Conservation (phyloP, 306 rosid genomes). For the Heteromeles arbutifolia region DNA sequence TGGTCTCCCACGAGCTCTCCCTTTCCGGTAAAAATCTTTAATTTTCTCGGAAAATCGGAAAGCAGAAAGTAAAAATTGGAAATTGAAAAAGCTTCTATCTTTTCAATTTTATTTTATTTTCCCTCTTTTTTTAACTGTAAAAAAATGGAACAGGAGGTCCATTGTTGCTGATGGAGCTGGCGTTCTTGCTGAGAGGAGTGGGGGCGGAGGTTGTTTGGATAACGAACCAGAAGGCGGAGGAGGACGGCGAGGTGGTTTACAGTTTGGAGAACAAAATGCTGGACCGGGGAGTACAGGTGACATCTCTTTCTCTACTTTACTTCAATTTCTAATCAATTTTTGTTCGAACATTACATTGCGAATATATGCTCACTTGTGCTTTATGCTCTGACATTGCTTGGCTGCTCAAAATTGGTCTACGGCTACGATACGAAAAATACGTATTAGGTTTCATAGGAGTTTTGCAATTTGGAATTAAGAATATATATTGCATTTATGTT, state of each 20-base stretch:
- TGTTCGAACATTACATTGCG: too few relatives aligned
- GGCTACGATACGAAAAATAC: background rate
- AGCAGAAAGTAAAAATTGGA: background rate
- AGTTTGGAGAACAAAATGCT: constrained; percentile 72
- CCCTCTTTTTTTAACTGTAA: background rate
- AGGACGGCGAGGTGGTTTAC: constrained; percentile 49
- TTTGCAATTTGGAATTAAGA: background rate
- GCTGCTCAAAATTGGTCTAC: background rate
- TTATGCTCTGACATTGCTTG: background rate
- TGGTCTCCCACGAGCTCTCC: constrained; percentile 84
- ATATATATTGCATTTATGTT: background rate
- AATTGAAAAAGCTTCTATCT: background rate
- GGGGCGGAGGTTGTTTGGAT: constrained; percentile 76
- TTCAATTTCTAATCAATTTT: background rate
- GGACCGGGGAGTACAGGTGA: constrained; percentile 73
- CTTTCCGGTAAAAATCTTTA: constrained; percentile 48
- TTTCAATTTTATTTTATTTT: background rate
- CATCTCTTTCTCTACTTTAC: background rate
- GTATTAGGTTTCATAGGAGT: background rate
- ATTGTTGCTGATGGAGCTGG: constrained; percentile 69
- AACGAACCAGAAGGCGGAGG: constrained; percentile 51
- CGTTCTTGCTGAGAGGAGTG: constrained; percentile 62
- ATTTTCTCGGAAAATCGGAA: background rate
- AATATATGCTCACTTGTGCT: background rate
- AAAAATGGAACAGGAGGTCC: constrained; percentile 50